phyloP scores from a whole-genome alignment of 2,329 filamentous ascomycete species.

The Alternaria dauci region DNA sequence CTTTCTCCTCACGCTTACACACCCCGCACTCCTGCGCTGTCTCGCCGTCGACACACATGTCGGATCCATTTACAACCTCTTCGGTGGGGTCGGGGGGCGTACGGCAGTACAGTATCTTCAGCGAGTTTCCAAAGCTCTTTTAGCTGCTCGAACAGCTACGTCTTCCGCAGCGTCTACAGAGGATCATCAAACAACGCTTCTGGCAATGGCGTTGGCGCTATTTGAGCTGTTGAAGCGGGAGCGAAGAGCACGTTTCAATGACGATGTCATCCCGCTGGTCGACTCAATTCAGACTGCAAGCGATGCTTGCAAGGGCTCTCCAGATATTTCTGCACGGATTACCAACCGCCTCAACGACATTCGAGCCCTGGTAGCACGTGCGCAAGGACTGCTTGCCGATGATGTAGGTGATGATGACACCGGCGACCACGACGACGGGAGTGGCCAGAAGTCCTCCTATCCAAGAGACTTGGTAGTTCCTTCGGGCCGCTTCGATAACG shows the following conservation, averaged over 20 bases:
- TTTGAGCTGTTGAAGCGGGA: slow-evolving; percentile 31
- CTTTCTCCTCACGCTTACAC: slow-evolving; percentile 45
- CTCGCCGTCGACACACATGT: slow-evolving; percentile 49
- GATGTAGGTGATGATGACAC: neutral
- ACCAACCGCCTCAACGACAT: slow-evolving; percentile 14
- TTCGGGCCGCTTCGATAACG: slow-evolving; percentile 43
- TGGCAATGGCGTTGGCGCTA: slow-evolving; percentile 23
- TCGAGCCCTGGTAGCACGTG: slow-evolving; percentile 27
- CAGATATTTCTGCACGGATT: slow-evolving; percentile 1
- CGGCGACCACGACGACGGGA: neutral
- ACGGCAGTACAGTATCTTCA: slow-evolving; percentile 45
- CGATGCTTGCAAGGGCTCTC: slow-evolving; percentile 8
- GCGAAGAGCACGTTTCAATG: slow-evolving; percentile 31
- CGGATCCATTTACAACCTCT: slow-evolving; percentile 47
- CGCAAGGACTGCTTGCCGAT: slow-evolving; percentile 26
- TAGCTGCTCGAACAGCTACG: neutral
- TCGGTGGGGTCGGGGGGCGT: slow-evolving; percentile 43
- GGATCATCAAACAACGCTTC: slow-evolving; percentile 11
- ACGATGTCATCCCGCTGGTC: slow-evolving; percentile 21
- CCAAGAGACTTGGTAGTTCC: slow-evolving; percentile 35
- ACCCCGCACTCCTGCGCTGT: slow-evolving; percentile 45
- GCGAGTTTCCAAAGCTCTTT: slow-evolving; percentile 28
- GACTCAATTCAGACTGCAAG: slow-evolving; percentile 17
- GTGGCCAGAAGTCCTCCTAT: slow-evolving; percentile 25
- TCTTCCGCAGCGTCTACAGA: neutral